These are phyloP conservation scores for Triangularia setosa DNA, from an alignment of 2,329 filamentous ascomycete genomes.

Conservation along the genomic window DNA sequence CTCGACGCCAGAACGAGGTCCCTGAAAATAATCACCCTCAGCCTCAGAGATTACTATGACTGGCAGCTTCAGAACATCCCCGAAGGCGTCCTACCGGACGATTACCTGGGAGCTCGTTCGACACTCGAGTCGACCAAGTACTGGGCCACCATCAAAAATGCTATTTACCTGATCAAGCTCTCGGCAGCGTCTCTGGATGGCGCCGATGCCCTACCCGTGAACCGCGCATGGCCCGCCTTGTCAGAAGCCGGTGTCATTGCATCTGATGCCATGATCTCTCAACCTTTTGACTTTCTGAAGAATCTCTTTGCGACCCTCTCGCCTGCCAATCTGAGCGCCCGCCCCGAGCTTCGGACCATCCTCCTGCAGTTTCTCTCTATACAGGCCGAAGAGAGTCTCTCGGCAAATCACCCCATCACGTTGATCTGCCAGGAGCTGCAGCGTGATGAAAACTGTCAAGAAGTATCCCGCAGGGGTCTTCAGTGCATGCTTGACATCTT, in stretches of 20 bases:
- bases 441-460: slow-evolving; percentile 24
- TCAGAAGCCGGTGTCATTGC: slow-evolving; percentile 22
- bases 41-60: slow-evolving; percentile 25
- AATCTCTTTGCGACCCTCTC: slow-evolving; percentile 27
- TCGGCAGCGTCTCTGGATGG: slow-evolving; percentile 19
- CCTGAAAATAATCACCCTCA: slow-evolving; percentile 22
- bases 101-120: slow-evolving; percentile 22
- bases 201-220: slow-evolving; percentile 15
- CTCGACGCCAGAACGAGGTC: slow-evolving; percentile 20
- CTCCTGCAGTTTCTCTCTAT: slow-evolving; percentile 23
- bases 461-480: slow-evolving; percentile 25
- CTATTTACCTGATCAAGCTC: slow-evolving; percentile 26
- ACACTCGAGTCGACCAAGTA: slow-evolving; percentile 22
- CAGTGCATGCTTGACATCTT: slow-evolving; percentile 29
- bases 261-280: slow-evolving; percentile 23
- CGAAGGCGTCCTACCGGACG: slow-evolving; percentile 23
- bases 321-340: slow-evolving; percentile 25
- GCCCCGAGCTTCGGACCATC: slow-evolving; percentile 25
- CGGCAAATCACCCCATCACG: slow-evolving; percentile 24
- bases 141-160: slow-evolving; percentile 26
- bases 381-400: slow-evolving; percentile 23
- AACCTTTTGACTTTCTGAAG: slow-evolving; percentile 28
- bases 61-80: slow-evolving; percentile 26
- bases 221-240: slow-evolving; percentile 24
- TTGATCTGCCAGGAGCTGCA: slow-evolving; percentile 25